Evolutionary conservation across 192 early-diverging fungal species (phyloP), one percentile per base, ranked within the genome.

Genomic region (Backusella morwellensis): DNA sequence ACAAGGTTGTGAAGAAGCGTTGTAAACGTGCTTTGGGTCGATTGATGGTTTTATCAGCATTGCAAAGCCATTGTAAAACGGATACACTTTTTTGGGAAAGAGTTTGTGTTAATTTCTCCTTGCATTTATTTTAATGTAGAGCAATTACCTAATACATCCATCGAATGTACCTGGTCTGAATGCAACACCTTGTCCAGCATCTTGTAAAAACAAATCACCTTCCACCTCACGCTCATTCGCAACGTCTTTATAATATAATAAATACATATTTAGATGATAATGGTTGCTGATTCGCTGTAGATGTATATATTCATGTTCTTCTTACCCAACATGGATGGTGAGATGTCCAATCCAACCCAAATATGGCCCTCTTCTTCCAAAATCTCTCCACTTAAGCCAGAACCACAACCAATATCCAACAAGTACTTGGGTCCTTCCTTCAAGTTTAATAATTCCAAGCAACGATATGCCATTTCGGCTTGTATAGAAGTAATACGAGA

Each of bases 1-100:
- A 98, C 34, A 98, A 84, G 9, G 97, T 96, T 11, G 92, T 90
- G 75, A 99, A 99, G 84, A 99, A 99, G 19, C 95, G 88, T 54
- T 84, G 84, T 19, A 99, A 84, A 15, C 98, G 91, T 14, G 91
- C 85, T 72, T 92, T 89, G 26, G 98, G 98, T 70, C 89, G 86
- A 79, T 99, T 93, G 75, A 90, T 90, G n/a, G 86, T 81, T 78
- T 94, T 94, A 86, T 99, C 98, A 7, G 98, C 97, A 81, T 99
- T 99, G 80, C 97, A 99, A 34, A 99, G 91, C 98, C 97, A 99
- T 84, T 99, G 98, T 35, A 99, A 79, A 5, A 97, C 97, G 0
- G 98, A 99, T 47, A 99, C 91, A 78, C 92, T 95, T 67, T 36
- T n/a, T 44, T 4, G 11, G 11, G 9, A 23, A 41, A n/a, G 19